phyloP scores from a whole-genome alignment of 1,139 yeast genomes.

The Zygotorulaspora mrakii region DNA sequence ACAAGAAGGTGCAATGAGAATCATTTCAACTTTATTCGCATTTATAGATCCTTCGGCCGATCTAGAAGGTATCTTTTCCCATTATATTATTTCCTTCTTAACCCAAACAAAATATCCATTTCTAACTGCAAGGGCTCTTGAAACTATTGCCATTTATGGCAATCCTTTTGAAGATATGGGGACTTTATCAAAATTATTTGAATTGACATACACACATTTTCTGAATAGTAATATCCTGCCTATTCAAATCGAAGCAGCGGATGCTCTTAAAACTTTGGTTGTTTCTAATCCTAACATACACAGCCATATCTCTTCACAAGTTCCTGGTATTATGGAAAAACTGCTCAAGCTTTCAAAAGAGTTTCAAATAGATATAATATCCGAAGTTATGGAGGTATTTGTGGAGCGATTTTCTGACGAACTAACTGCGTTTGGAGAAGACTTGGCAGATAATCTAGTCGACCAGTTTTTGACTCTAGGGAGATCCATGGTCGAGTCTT shows the following conservation, averaged over 20 bases:
- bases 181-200: slow-evolving; percentile 57
- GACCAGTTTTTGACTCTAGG: slow-evolving; percentile 75
- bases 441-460: slow-evolving; percentile 70
- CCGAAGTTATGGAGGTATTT: slow-evolving; percentile 91
- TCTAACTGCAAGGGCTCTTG: slow-evolving; percentile 81
- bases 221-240: slow-evolving; percentile 51
- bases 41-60: slow-evolving; percentile 57
- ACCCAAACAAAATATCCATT: slow-evolving; percentile 62
- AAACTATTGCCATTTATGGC: slow-evolving; percentile 63
- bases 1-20: slow-evolving; percentile 79
- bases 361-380: slow-evolving; percentile 79
- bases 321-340: slow-evolving; percentile 79
- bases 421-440: slow-evolving; percentile 87
- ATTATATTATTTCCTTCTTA: slow-evolving; percentile 62
- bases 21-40: slow-evolving; percentile 68
- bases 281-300: slow-evolving; percentile 59
- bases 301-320: slow-evolving; percentile 63
- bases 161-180: slow-evolving; percentile 49
- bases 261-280: slow-evolving; percentile 78
- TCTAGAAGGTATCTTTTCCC: slow-evolving; percentile 68
- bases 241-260: slow-evolving; percentile 79
- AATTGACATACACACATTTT: slow-evolving; percentile 46
- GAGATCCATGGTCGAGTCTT: slow-evolving; percentile 54
- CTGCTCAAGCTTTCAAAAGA: slow-evolving; percentile 72
- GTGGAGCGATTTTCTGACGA: slow-evolving; percentile 86